A percentile compares a stretch with the other conserved stretches of the same genome.
Conservation (phyloP, 2,329 filamentous ascomycete species). For the Botrytis fabae region DNA sequence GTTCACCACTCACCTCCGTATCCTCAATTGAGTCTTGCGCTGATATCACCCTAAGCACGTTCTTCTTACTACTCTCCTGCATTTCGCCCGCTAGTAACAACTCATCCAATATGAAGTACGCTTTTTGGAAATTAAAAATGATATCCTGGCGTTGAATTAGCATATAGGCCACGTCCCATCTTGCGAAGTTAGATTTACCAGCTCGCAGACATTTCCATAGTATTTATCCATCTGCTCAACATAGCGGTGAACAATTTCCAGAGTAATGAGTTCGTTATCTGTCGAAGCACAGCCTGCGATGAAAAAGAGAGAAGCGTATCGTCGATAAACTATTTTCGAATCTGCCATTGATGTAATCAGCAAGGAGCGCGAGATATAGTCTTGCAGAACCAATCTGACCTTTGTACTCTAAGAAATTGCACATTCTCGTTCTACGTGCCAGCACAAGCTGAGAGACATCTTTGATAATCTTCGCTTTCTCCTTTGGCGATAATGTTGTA, state of each 20-base stretch:
- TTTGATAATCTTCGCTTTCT: constrained; percentile 99
- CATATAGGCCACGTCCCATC: neutral
- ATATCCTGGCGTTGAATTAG: constrained; percentile 19
- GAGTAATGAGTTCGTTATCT: constrained; percentile 96
- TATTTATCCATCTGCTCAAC: constrained; percentile 99
- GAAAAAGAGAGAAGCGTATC: constrained; percentile 98
- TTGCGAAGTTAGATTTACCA: constrained; percentile 44
- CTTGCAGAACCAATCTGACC: constrained; percentile 52
- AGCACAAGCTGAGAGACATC: constrained; percentile 98
- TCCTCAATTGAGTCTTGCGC: constrained; percentile 98
- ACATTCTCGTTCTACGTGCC: constrained; percentile 95
- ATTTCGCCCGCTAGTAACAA: constrained; percentile 92
- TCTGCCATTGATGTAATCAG: constrained; percentile 55
- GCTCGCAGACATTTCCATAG: constrained; percentile 98
- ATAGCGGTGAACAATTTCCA: constrained; percentile 98
- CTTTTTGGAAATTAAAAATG: constrained; percentile 99
- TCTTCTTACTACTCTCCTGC: constrained; percentile 99
- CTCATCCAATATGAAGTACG: constrained; percentile 98
- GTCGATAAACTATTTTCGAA: constrained; percentile 97
- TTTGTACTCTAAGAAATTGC: constrained; percentile 99
- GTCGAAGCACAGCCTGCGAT: constrained; percentile 96
- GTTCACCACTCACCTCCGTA: constrained; percentile 76
- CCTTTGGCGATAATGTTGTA: constrained; percentile 92
- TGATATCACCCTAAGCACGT: constrained; percentile 90
- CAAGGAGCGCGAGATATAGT: neutral